Conservation (phyloP, 2,329 filamentous ascomycete species). For the Fusarium secorum region DNA sequence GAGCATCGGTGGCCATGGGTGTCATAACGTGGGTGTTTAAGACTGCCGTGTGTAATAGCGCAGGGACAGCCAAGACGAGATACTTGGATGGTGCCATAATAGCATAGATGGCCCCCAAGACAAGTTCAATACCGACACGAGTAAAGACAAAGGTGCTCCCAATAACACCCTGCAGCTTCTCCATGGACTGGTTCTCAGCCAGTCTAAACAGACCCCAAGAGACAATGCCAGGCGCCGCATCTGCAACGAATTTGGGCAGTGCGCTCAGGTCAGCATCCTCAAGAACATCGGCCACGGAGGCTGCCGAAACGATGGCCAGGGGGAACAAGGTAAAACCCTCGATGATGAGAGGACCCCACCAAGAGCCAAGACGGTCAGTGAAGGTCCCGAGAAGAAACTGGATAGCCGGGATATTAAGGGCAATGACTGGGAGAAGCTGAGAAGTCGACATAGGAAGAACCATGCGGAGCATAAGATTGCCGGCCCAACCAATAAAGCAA, state of each 20-base stretch:
- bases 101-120: conserved; percentile 71
- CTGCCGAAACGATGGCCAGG: conserved; percentile 68
- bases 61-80: conserved; percentile 72
- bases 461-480: conserved; percentile 62
- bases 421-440: conserved; percentile 73
- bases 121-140: conserved; percentile 74
- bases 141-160: conserved; percentile 72
- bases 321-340: conserved; percentile 78
- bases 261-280: conserved; percentile 66
- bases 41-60: conserved; percentile 73
- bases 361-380: conserved; percentile 71
- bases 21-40: conserved; percentile 78
- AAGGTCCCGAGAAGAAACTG: conserved; percentile 75
- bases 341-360: conserved; percentile 77
- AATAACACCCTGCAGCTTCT: conserved; percentile 58
- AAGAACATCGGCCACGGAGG: conserved; percentile 69
- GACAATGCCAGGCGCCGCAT: conserved; percentile 70
- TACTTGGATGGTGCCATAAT: conserved; percentile 73
- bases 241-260: conserved; percentile 64
- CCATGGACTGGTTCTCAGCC: conserved; percentile 52
- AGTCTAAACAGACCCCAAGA: conserved; percentile 71
- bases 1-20: conserved; percentile 62
- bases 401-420: conserved; percentile 75
- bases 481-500: conserved; percentile 75
- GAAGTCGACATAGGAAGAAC: conserved; percentile 58